Evolutionary conservation across 495 filamentous ascomycete species (phyloP), one percentile per base, ranked within the genome.

Genomic region (Xylaria intraflava): DNA sequence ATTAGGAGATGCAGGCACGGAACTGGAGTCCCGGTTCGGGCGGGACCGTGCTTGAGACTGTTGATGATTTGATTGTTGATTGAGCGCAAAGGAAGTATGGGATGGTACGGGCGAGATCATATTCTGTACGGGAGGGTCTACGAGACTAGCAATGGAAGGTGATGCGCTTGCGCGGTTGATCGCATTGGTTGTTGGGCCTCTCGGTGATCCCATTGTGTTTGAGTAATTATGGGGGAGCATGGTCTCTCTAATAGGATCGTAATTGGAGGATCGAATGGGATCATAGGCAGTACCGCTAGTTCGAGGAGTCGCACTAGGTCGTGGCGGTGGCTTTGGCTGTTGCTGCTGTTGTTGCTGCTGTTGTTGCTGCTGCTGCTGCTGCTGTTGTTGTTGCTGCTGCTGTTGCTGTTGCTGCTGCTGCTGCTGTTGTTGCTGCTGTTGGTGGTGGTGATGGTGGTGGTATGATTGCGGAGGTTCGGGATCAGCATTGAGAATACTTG

Each of bases 121-220:
- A 46, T 71, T 68, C 50, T 69, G 65, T 10, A 65, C 67, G 10
- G 86, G 82, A 7, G 88, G 88, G 55, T 96, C 90, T 36, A 95
- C 90, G 31, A 95, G 77, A 65, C 88, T 93, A 17, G 89, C 83
- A 55, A 96, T 95, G 0, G 90, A 89, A 7, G 90, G 89, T 22
- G 90, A 95, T 17, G 87, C 86, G 65, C 87, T 93, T 16, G 89
- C 87, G 46, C 87, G 81, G 62, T 82, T 86, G 36, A 70, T 67
- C 51, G 62, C 60, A 33, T 48, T 70, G 49, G 54, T 74, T 47
- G 66, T 51, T 14, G 75, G 73, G 0, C 78, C 74, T 12, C 80
- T 74, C 16, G 79, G 76, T n/a, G 81, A 78, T 19, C 73, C 75
- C 48, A 78, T 74, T 3, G 79, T 69, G 35, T 75, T 81, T 35